A percentile compares a stretch with the other conserved stretches of the same genome.
Evolutionary conservation across 495 filamentous ascomycete species (phyloP).

Genomic region (Neurospora discreta): DNA sequence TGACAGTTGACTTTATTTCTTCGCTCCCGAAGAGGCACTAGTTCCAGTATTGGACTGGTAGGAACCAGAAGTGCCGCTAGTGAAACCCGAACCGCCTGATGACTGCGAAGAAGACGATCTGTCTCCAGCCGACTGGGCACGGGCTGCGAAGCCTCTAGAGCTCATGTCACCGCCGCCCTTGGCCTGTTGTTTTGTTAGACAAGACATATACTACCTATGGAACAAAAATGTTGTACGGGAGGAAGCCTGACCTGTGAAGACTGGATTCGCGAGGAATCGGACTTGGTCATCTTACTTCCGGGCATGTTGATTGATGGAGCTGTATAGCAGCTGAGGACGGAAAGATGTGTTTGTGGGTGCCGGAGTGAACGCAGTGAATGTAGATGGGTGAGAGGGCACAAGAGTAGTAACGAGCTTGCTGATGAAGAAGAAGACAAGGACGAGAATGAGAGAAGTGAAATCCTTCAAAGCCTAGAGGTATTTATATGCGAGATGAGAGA

Average conservation of each 20-base stretch:
- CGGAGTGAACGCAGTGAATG: neutral
- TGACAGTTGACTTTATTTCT: no score
- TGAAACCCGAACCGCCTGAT: neutral
- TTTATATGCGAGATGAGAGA: neutral
- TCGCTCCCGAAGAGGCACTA: neutral
- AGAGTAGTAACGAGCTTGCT: neutral
- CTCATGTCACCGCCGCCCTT: slow-evolving; percentile 3
- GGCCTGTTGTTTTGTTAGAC: neutral
- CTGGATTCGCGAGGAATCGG: neutral
- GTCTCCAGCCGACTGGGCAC: neutral
- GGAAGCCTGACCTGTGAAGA: neutral
- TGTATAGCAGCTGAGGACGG: neutral
- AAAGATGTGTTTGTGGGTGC: neutral
- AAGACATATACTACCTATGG: no score
- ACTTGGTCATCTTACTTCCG: neutral
- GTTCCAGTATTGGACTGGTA: neutral
- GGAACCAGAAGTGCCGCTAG: neutral
- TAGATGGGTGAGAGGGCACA: neutral
- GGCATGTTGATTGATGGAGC: neutral
- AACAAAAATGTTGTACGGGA: no score
- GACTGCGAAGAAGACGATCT: neutral
- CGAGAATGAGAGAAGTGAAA: neutral
- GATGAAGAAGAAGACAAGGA: neutral
- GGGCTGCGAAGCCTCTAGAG: neutral
- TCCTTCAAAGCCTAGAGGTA: neutral